Conservation (phyloP, 202 grass and related monocot genomes). For the Zizania palustris region DNA sequence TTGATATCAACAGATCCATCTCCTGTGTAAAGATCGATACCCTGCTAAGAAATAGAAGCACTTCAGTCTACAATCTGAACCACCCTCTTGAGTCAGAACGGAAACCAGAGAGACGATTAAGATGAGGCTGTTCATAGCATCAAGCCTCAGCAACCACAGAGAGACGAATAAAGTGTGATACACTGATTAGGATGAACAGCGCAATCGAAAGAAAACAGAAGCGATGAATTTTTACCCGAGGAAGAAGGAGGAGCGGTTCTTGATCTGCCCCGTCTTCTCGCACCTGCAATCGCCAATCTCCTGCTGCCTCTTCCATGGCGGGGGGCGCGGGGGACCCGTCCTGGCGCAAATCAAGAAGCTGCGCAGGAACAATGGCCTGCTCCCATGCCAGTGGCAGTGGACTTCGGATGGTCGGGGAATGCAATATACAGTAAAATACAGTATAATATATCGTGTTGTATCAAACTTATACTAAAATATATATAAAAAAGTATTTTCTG, state of each 20-base stretch:
- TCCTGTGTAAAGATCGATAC: conserved; percentile 45
- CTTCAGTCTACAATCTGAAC: background rate
- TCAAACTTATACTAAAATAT: no score
- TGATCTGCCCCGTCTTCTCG: conserved; percentile 35
- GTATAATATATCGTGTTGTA: no score
- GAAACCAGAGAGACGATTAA: no score
- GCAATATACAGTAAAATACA: background rate
- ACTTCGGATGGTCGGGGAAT: background rate
- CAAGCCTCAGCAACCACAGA: background rate
- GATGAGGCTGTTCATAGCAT: no score
- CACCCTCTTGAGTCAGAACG: background rate
- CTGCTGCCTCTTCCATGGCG: conserved; percentile 34
- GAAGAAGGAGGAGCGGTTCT: conserved; percentile 25
- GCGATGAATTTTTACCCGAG: conserved; percentile 6
- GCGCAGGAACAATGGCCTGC: background rate
- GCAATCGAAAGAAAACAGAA: background rate
- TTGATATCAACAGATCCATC: conserved; percentile 67
- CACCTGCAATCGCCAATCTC: conserved; percentile 32
- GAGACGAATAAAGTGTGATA: background rate
- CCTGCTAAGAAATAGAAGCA: conserved; percentile 45
- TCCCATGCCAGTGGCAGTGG: background rate
- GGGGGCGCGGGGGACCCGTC: background rate
- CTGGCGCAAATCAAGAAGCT: conserved; percentile 1
- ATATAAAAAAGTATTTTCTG: no score
- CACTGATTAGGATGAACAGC: background rate